Evolutionary conservation across 345 rosid genomes (phyloP).

Genomic region (Cochlearia excelsa): DNA sequence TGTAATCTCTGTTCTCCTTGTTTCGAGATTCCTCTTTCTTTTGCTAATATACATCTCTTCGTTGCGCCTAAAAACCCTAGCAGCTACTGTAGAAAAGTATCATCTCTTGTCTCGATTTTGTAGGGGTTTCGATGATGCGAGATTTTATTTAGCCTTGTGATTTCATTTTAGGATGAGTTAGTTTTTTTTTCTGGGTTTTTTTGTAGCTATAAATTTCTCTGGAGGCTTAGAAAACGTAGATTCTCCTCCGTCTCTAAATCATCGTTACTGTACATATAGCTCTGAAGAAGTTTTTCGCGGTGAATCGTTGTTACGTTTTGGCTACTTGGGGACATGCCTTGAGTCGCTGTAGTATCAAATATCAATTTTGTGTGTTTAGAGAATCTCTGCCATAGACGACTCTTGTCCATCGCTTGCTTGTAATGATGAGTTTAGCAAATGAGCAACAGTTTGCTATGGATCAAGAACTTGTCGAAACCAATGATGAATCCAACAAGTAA

Average conservation of each 20-base stretch:
- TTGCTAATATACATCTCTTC: no score
- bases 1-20: background rate
- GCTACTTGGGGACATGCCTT: constrained; percentile 9
- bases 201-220: constrained; percentile 17
- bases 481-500: constrained; percentile 42
- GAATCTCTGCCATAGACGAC: constrained; percentile 12
- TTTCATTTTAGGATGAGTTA: constrained; percentile 32
- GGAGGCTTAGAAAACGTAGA: constrained; percentile 4
- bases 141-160: constrained; percentile 26
- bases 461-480: constrained; percentile 37
- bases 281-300: constrained; percentile 27
- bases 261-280: constrained; percentile 28
- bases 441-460: constrained; percentile 44
- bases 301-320: constrained; percentile 19
- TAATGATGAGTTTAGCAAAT: constrained; percentile 61
- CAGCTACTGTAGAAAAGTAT: constrained; percentile 16
- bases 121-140: constrained; percentile 24
- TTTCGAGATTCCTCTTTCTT: background rate
- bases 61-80: constrained; percentile 36
- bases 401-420: constrained; percentile 18
- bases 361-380: constrained; percentile 16
- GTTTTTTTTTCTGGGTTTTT: constrained; percentile 1
- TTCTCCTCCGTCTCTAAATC: constrained; percentile 9
- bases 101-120: constrained; percentile 8
- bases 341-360: constrained; percentile 8